Percentiles rank a stretch among this genome's conserved stretches.
These are phyloP conservation scores for Nakaseomyces delphensis DNA, from an alignment of 1,139 yeast genomes.

Conservation along the genomic window DNA sequence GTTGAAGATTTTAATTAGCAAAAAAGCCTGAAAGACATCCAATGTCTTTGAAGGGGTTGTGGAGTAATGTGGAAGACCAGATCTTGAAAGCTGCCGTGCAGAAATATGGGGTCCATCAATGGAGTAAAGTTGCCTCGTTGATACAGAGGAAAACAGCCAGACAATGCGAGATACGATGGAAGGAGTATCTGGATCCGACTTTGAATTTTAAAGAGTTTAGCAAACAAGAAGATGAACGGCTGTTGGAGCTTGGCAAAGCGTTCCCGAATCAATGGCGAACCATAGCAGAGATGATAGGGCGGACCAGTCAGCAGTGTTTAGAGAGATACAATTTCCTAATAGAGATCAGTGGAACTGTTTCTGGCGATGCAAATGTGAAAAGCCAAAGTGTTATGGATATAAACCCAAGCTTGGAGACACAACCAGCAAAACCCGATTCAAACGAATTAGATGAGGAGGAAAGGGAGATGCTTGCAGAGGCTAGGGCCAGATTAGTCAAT, in stretches of 20 bases:
- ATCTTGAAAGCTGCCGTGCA: slow-evolving; percentile 83
- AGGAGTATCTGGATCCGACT: slow-evolving; percentile 75
- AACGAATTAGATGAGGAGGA: slow-evolving; percentile 82
- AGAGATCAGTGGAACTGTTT: slow-evolving; percentile 38
- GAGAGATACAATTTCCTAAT: slow-evolving; percentile 74
- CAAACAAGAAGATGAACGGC: slow-evolving; percentile 63
- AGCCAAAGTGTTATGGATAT: slow-evolving; percentile 43
- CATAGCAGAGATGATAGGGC: slow-evolving; percentile 67
- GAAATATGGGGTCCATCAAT: slow-evolving; percentile 87
- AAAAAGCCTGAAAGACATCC: neutral
- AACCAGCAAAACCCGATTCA: slow-evolving; percentile 74
- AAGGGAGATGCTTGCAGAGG: slow-evolving; percentile 86
- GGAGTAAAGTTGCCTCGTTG: slow-evolving; percentile 88
- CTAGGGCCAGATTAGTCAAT: slow-evolving; percentile 82
- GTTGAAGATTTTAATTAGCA: neutral
- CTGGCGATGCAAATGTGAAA: slow-evolving; percentile 50
- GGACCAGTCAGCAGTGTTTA: slow-evolving; percentile 85
- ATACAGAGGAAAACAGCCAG: slow-evolving; percentile 79
- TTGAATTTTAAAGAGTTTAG: slow-evolving; percentile 62
- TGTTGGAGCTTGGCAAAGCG: slow-evolving; percentile 56
- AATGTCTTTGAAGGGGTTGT: slow-evolving; percentile 43
- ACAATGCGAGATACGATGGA: slow-evolving; percentile 92
- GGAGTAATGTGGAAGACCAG: slow-evolving; percentile 90
- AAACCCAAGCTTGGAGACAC: slow-evolving; percentile 55
- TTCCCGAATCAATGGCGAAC: slow-evolving; percentile 95